Percentiles rank a stretch among this genome's conserved stretches.
Conservation (phyloP, 768 basidiomycete genomes). For the Lactifluus volemus region DNA sequence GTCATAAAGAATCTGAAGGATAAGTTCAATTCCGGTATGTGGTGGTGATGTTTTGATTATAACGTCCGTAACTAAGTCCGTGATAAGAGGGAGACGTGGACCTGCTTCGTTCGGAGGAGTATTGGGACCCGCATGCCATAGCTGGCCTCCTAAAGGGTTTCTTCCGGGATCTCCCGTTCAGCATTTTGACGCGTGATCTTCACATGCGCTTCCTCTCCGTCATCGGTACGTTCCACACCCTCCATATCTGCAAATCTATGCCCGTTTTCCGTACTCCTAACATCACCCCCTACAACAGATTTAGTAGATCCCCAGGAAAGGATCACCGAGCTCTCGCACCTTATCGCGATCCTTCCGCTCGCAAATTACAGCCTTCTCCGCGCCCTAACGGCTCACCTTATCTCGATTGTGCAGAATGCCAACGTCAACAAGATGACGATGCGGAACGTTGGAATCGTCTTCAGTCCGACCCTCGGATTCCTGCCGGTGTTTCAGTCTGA, state of each 20-base stretch:
- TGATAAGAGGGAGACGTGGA: conserved; percentile 90
- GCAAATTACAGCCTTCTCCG: conserved; percentile 92
- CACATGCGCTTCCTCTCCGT: conserved; percentile 88
- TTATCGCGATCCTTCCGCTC: conserved; percentile 82
- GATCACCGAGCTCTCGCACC: conserved; percentile 74
- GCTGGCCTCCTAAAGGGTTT: conserved; percentile 91
- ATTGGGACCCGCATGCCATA: conserved; percentile 97
- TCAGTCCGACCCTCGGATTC: conserved; percentile 95
- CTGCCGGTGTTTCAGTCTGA: conserved; percentile 92
- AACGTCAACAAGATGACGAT: conserved; percentile 95
- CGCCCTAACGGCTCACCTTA: conserved; percentile 90
- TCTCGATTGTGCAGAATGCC: conserved; percentile 89
- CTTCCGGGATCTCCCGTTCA: conserved; percentile 87
- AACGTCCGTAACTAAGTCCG: background rate
- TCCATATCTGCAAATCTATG: conserved; percentile 3
- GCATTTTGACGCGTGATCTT: conserved; percentile 85
- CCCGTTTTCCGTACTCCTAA: conserved; percentile 5
- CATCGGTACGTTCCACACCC: conserved; percentile 58
- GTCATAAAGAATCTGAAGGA: conserved; percentile 93
- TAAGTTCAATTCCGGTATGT: conserved; percentile 79
- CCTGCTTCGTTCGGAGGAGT: conserved; percentile 78
- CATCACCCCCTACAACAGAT: conserved; percentile 40
- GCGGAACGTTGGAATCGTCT: conserved; percentile 97
- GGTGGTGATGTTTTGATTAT: background rate
- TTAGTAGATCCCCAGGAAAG: conserved; percentile 83